Conservation (phyloP, 306 rosid species). For the Prunus mira region DNA sequence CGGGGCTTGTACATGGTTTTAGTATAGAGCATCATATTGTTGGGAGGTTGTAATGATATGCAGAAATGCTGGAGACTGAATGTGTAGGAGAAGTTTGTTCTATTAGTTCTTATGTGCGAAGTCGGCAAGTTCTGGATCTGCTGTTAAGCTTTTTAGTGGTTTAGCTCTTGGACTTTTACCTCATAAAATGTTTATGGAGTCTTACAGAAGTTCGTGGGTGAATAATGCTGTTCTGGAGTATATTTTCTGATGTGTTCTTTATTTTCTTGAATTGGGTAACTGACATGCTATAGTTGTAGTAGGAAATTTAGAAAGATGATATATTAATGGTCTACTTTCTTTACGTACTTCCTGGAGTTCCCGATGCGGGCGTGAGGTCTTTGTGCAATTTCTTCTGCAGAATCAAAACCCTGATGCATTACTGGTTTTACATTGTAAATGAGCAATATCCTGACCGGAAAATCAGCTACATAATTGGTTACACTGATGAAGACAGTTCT, state of each 20-base stretch:
- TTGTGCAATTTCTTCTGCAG: not conserved
- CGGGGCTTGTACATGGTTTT: not conserved
- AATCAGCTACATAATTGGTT: not conserved
- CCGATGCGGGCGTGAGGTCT: not conserved
- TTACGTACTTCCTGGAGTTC: not conserved
- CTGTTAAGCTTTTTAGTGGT: not conserved
- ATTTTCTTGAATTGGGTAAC: not conserved
- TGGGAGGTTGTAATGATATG: not conserved
- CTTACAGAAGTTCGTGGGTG: conserved; percentile 8
- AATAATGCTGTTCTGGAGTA: conserved; percentile 5
- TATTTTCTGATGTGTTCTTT: not conserved
- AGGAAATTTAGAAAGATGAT: not conserved
- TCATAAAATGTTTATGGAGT: not conserved
- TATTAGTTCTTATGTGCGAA: not conserved
- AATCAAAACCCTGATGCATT: not conserved
- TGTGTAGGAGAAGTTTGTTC: not conserved
- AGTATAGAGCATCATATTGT: not conserved
- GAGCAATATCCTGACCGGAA: not conserved
- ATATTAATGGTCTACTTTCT: not conserved
- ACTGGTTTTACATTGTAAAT: not conserved
- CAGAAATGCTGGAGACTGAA: not conserved
- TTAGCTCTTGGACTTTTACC: not conserved
- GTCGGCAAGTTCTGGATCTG: not conserved
- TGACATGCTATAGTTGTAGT: not conserved
- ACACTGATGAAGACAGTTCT: not conserved